Evolutionary conservation across 768 basidiomycete species (phyloP).

Genomic region (Phlebiopsis flavidoalba): DNA sequence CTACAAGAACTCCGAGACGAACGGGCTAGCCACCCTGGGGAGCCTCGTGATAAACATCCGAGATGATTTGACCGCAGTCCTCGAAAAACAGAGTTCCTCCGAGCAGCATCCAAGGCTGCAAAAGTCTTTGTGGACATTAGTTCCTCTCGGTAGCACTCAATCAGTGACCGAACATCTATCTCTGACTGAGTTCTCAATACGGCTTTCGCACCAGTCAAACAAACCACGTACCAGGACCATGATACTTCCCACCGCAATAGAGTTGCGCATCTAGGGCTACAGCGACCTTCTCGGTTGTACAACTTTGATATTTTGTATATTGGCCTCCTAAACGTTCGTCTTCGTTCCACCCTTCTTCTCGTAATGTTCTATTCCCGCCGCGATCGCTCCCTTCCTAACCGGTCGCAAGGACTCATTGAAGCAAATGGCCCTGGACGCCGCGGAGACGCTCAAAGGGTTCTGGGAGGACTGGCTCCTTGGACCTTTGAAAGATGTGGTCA

Average conservation of each 20-base stretch:
- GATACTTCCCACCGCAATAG: neutral
- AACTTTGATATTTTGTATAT: constrained; percentile 67
- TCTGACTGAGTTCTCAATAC: neutral
- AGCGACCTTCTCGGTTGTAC: constrained; percentile 63
- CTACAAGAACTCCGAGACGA: constrained; percentile 1
- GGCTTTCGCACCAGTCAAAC: neutral
- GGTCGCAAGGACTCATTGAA: constrained; percentile 54
- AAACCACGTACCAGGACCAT: neutral
- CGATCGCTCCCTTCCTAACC: constrained; percentile 48
- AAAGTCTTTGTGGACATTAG: neutral
- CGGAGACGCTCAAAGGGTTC: constrained; percentile 68
- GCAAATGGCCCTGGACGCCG: constrained; percentile 52
- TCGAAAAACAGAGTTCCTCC: neutral
- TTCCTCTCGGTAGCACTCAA: neutral
- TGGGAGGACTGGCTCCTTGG: constrained; percentile 81
- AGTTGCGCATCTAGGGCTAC: constrained; percentile 34
- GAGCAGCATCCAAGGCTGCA: neutral
- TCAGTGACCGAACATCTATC: neutral
- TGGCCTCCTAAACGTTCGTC: constrained; percentile 83
- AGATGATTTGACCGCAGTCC: neutral
- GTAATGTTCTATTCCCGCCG: too few species aligned
- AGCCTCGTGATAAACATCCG: neutral
- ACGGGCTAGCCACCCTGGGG: neutral
- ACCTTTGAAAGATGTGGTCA: constrained; percentile 75
- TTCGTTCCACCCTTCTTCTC: constrained; percentile 66